A percentile compares a stretch with the other conserved stretches of the same genome.
phyloP scores from a whole-genome alignment of 768 basidiomycete genomes.

The Coprinellus micaceus region DNA sequence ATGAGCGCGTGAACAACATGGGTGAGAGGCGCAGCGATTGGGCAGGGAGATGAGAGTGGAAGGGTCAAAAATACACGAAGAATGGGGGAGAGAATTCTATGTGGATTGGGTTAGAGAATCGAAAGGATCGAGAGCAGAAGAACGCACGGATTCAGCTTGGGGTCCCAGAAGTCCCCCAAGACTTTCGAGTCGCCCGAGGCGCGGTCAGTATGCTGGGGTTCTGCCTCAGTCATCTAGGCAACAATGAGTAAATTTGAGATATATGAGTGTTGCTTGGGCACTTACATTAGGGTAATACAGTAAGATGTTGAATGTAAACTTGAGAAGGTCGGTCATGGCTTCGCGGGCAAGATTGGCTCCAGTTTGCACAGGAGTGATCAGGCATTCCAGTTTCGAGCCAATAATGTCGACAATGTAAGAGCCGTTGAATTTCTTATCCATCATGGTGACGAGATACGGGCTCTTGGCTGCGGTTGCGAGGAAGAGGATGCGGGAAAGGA shows the following conservation, averaged over 20 bases:
- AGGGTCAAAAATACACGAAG: slow-evolving; percentile 68
- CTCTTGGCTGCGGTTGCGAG: slow-evolving; percentile 57
- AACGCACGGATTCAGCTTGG: slow-evolving; percentile 66
- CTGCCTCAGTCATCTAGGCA: slow-evolving; percentile 39
- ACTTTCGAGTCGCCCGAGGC: slow-evolving; percentile 39
- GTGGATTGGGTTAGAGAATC: not conserved
- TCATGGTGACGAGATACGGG: slow-evolving; percentile 52
- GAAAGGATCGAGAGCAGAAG: not conserved
- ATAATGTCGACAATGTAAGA: slow-evolving; percentile 63
- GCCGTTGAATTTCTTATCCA: slow-evolving; percentile 60
- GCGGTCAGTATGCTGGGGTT: slow-evolving; percentile 37
- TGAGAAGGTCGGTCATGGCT: slow-evolving; percentile 80
- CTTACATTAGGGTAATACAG: slow-evolving; percentile 76
- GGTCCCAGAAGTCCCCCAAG: slow-evolving; percentile 73
- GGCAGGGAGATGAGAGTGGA: slow-evolving; percentile 56
- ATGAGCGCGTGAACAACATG: slow-evolving; percentile 83
- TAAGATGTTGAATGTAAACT: slow-evolving; percentile 79
- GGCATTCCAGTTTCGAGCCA: slow-evolving; percentile 53
- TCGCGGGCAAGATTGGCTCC: slow-evolving; percentile 58
- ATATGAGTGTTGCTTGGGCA: not conserved
- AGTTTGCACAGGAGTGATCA: slow-evolving; percentile 45
- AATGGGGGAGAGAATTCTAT: slow-evolving; percentile 67
- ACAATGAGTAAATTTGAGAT: slow-evolving; percentile 9
- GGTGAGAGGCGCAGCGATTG: slow-evolving; percentile 70
- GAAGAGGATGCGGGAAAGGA: slow-evolving; percentile 74